These are phyloP conservation scores for Pyrus hybrid DNA, from an alignment of 331 rosid species.

Conservation along the genomic window DNA sequence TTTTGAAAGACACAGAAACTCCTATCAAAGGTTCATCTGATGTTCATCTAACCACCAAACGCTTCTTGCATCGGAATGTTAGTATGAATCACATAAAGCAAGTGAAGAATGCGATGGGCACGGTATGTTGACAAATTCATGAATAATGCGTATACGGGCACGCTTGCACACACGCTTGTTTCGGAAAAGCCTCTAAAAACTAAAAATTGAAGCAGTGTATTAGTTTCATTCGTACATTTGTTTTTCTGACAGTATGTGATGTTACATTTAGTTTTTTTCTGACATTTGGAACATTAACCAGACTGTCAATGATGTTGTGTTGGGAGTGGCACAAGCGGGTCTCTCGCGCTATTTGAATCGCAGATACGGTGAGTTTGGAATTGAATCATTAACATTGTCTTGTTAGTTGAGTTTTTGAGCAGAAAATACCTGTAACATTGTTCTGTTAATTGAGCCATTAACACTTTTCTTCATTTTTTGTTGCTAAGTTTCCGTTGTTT, in stretches of 20 bases:
- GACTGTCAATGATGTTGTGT: slow-evolving; percentile 59
- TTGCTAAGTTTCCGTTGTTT: background rate
- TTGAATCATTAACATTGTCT: background rate
- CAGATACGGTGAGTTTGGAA: slow-evolving; percentile 27
- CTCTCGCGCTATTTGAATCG: slow-evolving; percentile 41
- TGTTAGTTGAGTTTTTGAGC: background rate
- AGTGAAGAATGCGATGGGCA: slow-evolving; percentile 38
- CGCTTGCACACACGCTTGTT: background rate
- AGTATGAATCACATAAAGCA: slow-evolving; percentile 51
- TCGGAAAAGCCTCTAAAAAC: background rate
- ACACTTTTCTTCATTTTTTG: background rate
- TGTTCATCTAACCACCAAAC: slow-evolving; percentile 30
- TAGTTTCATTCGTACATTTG: too few relatives aligned
- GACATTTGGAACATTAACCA: slow-evolving; percentile 6
- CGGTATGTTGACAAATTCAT: slow-evolving; percentile 18
- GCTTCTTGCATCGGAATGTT: slow-evolving; percentile 28
- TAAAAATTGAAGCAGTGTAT: background rate
- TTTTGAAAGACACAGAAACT: slow-evolving; percentile 40
- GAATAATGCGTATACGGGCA: background rate
- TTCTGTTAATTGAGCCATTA: background rate
- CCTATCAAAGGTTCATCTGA: slow-evolving; percentile 46
- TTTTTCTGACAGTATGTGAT: background rate
- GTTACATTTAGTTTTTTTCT: background rate
- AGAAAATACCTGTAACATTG: background rate
- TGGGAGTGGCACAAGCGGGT: slow-evolving; percentile 66